phyloP scores from a whole-genome alignment of 78 protist genomes.

The Dictyostelium intermedium region DNA sequence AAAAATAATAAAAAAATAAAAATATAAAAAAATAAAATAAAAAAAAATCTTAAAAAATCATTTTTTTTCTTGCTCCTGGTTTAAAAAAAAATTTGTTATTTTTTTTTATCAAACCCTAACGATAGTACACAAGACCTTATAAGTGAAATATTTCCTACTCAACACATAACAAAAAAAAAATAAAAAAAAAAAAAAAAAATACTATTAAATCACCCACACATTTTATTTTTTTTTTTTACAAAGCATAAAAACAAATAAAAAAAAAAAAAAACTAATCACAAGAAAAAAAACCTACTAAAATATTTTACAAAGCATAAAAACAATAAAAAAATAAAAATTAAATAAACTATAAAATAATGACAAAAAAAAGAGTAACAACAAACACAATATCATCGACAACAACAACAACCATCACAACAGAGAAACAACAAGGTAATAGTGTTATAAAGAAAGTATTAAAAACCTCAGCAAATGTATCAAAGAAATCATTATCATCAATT shows the following conservation, averaged over 20 bases:
- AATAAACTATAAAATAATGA: not conserved
- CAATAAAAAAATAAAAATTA: not conserved
- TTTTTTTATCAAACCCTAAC: not conserved
- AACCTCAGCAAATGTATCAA: constrained; percentile 1
- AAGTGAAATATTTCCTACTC: not conserved
- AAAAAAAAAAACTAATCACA: not conserved
- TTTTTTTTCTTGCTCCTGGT: not conserved
- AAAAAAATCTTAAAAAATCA: not conserved
- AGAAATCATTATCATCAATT: constrained; percentile 15
- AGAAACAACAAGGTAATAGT: not conserved
- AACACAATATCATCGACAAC: not conserved
- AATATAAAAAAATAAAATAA: no score
- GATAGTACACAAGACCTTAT: not conserved
- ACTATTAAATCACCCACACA: not conserved
- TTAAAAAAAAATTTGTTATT: not conserved
- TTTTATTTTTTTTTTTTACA: not conserved
- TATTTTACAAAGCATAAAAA: no score
- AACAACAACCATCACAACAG: constrained; percentile 10
- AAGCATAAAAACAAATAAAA: not conserved
- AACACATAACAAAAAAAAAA: not conserved
- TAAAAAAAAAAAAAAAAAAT: not conserved
- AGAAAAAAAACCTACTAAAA: not conserved
- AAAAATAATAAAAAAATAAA: no score
- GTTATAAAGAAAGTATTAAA: not conserved
- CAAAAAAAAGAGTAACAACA: not conserved